Conservation (phyloP, 495 filamentous ascomycete species). For the Tuber magnatum region DNA sequence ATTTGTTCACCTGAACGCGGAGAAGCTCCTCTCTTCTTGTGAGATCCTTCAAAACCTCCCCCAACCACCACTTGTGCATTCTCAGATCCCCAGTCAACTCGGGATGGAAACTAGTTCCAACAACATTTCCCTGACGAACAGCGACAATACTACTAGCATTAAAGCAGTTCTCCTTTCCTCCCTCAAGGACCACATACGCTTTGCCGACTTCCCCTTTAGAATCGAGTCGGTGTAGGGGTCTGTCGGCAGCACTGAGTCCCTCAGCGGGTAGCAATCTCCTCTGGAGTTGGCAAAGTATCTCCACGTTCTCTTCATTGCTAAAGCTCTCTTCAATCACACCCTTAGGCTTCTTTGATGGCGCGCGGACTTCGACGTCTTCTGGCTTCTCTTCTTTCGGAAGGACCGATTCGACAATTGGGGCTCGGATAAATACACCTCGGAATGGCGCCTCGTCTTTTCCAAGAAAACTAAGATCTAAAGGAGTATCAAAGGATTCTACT, state of each 20-base stretch:
- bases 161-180: conserved; percentile 47
- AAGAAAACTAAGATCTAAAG: conserved; percentile 69
- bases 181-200: conserved; percentile 38
- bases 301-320: conserved; percentile 44
- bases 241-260: conserved; percentile 44
- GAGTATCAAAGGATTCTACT: conserved; percentile 80
- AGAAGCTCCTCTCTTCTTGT: conserved; percentile 32
- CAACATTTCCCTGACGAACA: conserved; percentile 85
- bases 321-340: conserved; percentile 29
- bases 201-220: conserved; percentile 3
- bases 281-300: conserved; percentile 55
- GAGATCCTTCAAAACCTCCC: conserved; percentile 53
- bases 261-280: conserved; percentile 41
- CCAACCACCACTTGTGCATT: conserved; percentile 92
- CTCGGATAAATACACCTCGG: conserved; percentile 83
- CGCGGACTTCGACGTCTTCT: conserved; percentile 58
- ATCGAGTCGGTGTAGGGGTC: conserved; percentile 9
- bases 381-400: conserved; percentile 50
- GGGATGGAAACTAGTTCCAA: conserved; percentile 95
- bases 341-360: conserved; percentile 45
- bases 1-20: background rate
- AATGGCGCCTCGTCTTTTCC: conserved; percentile 51
- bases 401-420: conserved; percentile 83
- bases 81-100: conserved; percentile 82
- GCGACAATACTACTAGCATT: conserved; percentile 65